Percentiles rank a stretch among this genome's conserved stretches.
Evolutionary conservation across 352 stramenopile species (phyloP).

Genomic region (Pythium dissotocum): DNA sequence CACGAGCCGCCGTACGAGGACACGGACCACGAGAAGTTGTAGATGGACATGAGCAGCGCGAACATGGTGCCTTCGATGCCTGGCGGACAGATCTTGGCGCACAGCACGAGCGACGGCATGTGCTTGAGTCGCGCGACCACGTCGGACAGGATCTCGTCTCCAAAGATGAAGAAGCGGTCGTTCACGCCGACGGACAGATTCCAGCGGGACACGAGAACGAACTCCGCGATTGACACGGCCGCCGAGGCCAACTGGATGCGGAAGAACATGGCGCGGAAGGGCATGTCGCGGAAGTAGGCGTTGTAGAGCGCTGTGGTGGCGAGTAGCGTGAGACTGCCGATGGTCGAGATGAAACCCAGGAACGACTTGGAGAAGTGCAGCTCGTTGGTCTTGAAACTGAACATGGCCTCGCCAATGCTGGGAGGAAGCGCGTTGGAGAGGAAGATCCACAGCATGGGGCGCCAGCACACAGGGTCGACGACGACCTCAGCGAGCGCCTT

Average conservation of each 20-base stretch:
- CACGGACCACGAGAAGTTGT: constrained; percentile 83
- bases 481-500: constrained; percentile 55
- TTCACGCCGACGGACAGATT: constrained; percentile 63
- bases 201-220: constrained; percentile 66
- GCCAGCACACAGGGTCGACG: constrained; percentile 75
- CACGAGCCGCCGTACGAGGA: constrained; percentile 75
- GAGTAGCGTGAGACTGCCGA: constrained; percentile 70
- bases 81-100: constrained; percentile 93
- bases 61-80: constrained; percentile 97
- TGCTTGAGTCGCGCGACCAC: constrained; percentile 80
- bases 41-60: constrained; percentile 88
- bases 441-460: constrained; percentile 81
- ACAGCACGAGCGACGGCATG: constrained; percentile 96
- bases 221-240: constrained; percentile 63
- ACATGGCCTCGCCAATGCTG: constrained; percentile 79
- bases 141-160: constrained; percentile 80
- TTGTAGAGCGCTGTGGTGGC: constrained; percentile 78
- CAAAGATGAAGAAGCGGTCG: constrained; percentile 82
- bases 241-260: constrained; percentile 71
- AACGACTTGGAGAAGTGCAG: constrained; percentile 78
- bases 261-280: constrained; percentile 78
- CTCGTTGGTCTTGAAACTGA: constrained; percentile 82
- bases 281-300: constrained; percentile 75
- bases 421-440: constrained; percentile 72
- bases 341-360: constrained; percentile 75